These are phyloP conservation scores for Chlamydomonas urium DNA, from an alignment of 139 green algal species.

Conservation along the genomic window DNA sequence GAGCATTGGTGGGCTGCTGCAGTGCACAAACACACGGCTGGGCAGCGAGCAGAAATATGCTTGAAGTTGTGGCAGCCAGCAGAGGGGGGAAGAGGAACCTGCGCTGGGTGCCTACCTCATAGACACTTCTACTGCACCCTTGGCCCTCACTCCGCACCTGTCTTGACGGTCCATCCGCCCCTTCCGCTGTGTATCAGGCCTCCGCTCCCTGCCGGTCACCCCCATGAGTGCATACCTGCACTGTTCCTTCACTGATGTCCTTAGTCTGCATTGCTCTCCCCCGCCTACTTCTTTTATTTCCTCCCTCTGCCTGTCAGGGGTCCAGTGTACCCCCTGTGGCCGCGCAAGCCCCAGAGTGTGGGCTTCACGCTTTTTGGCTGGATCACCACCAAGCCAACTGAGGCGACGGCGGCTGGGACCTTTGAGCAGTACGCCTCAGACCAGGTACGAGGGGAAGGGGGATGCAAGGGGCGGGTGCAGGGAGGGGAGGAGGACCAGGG, in stretches of 20 bases:
- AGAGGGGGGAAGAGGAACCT: too few relatives aligned
- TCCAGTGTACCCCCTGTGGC: constrained; percentile 21
- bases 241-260: too few relatives aligned
- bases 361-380: constrained; percentile 10
- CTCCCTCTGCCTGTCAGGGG: neutral
- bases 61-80: too few relatives aligned
- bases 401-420: neutral
- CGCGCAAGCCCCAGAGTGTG: constrained; percentile 14
- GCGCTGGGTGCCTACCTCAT: too few relatives aligned
- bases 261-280: neutral
- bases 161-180: too few relatives aligned
- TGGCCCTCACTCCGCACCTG: neutral
- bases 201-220: neutral
- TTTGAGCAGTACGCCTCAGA: neutral
- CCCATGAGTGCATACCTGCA: too few relatives aligned
- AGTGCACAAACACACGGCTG: neutral
- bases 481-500: too few relatives aligned
- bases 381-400: neutral
- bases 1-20: neutral
- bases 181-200: neutral
- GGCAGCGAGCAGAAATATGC: too few relatives aligned
- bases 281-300: neutral
- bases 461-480: neutral
- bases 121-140: too few relatives aligned
- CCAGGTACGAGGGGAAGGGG: neutral